phyloP scores from a whole-genome alignment of 176 grass and related monocot species.

The Guadua angustifolia region DNA sequence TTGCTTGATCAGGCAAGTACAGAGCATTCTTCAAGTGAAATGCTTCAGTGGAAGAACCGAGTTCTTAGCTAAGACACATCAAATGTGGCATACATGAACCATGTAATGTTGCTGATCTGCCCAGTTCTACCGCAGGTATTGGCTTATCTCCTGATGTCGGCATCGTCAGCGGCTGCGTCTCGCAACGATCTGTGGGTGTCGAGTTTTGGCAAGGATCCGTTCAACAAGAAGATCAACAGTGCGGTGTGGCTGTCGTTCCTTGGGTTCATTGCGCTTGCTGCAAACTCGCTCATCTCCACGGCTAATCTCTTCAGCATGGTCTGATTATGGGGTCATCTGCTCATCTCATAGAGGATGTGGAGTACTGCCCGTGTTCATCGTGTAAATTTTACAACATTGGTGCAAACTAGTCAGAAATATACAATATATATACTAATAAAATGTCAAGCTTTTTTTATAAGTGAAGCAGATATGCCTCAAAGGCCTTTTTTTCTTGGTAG shows the following conservation, averaged over 20 bases:
- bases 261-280: constrained; percentile 67
- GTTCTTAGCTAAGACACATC: not conserved
- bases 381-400: constrained; percentile 36
- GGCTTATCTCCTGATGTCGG: constrained; percentile 89
- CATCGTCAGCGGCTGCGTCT: constrained; percentile 85
- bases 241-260: constrained; percentile 79
- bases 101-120: not conserved
- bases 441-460: not conserved
- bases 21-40: not conserved
- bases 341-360: too few species aligned
- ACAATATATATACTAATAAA: not conserved
- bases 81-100: not conserved
- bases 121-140: constrained; percentile 54
- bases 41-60: not conserved
- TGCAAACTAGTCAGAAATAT: not conserved
- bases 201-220: constrained; percentile 75
- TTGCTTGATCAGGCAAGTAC: constrained; percentile 78
- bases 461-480: not conserved
- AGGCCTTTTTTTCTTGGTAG: not conserved
- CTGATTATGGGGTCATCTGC: not conserved
- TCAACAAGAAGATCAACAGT: constrained; percentile 72
- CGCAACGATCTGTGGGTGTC: constrained; percentile 82
- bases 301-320: constrained; percentile 70
- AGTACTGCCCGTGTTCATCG: not conserved
- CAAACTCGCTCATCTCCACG: constrained; percentile 82